Evolutionary conservation across 1,284 basidiomycete genomes (phyloP).

Genomic region (Tilletia indica): DNA sequence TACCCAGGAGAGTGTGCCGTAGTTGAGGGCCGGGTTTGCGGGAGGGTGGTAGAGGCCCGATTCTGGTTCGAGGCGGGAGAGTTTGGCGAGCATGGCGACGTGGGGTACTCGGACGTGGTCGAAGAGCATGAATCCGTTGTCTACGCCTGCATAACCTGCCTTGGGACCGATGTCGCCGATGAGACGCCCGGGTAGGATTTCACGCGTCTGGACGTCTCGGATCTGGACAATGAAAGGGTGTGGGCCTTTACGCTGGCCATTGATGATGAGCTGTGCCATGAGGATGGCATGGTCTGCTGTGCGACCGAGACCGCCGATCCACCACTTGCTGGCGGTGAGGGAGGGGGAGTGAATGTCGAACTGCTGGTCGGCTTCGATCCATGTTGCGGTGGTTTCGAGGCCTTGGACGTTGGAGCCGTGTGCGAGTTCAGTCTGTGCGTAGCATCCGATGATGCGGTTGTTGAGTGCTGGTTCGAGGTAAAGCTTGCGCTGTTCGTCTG

Average conservation of each 20-base stretch:
- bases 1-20: slow-evolving; percentile 46
- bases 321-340: slow-evolving; percentile 49
- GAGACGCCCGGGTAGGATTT: slow-evolving; percentile 54
- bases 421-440: slow-evolving; percentile 49
- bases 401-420: slow-evolving; percentile 50
- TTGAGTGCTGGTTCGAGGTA: slow-evolving; percentile 42
- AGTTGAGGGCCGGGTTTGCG: slow-evolving; percentile 39
- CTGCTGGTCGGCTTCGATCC: slow-evolving; percentile 37
- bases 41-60: slow-evolving; percentile 46
- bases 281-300: slow-evolving; percentile 57
- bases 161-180: slow-evolving; percentile 57
- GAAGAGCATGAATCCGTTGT: slow-evolving; percentile 46
- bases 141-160: slow-evolving; percentile 53
- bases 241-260: slow-evolving; percentile 55
- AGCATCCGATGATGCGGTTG: slow-evolving; percentile 49
- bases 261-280: slow-evolving; percentile 57
- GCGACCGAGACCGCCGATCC: slow-evolving; percentile 57
- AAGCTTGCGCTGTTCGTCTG: slow-evolving; percentile 46
- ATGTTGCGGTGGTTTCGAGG: slow-evolving; percentile 47
- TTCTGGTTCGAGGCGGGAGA: slow-evolving; percentile 52
- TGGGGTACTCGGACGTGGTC: slow-evolving; percentile 54
- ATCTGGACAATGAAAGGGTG: slow-evolving; percentile 57
- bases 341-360: slow-evolving; percentile 44
- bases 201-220: slow-evolving; percentile 55
- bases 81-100: slow-evolving; percentile 56